phyloP scores from a whole-genome alignment of 2,329 filamentous ascomycete genomes.

The Claviceps pazoutovae region DNA sequence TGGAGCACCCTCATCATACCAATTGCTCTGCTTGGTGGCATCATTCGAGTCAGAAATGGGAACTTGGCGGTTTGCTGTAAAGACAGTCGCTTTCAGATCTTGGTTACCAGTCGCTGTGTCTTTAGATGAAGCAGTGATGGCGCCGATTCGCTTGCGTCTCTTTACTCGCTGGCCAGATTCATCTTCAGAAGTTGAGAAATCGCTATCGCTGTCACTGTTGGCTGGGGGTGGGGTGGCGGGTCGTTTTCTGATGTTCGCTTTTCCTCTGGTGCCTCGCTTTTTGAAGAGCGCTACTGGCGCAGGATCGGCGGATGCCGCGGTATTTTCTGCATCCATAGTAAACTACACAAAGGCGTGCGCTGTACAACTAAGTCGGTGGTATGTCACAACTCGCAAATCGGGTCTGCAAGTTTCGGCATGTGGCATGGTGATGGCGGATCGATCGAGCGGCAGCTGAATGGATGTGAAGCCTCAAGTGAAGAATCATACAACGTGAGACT shows the following conservation, averaged over 20 bases:
- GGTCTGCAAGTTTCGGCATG: no score
- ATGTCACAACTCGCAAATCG: no score
- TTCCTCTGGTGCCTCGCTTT: slow-evolving; percentile 65
- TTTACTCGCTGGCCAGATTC: slow-evolving; percentile 68
- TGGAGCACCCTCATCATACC: slow-evolving; percentile 64
- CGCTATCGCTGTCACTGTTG: slow-evolving; percentile 36
- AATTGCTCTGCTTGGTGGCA: slow-evolving; percentile 78
- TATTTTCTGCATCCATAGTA: slow-evolving; percentile 4
- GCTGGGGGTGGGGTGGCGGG: slow-evolving; percentile 63
- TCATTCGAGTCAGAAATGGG: slow-evolving; percentile 60
- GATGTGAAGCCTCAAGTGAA: no score
- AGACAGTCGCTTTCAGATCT: slow-evolving; percentile 37
- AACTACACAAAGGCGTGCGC: background rate
- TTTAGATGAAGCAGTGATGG: slow-evolving; percentile 51
- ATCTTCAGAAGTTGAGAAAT: slow-evolving; percentile 60
- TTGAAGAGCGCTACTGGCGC: slow-evolving; percentile 63
- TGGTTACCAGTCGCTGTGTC: slow-evolving; percentile 20
- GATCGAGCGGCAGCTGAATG: no score
- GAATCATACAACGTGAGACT: no score
- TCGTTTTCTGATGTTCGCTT: slow-evolving; percentile 67
- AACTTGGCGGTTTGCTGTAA: slow-evolving; percentile 46
- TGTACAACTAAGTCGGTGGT: background rate
- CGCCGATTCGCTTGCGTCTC: slow-evolving; percentile 54
- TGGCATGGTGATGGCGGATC: no score
- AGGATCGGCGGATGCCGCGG: background rate